A percentile compares a stretch with the other conserved stretches of the same genome.
Conservation (phyloP, 2,329 filamentous ascomycete genomes). For the Ophiostoma piceae region DNA sequence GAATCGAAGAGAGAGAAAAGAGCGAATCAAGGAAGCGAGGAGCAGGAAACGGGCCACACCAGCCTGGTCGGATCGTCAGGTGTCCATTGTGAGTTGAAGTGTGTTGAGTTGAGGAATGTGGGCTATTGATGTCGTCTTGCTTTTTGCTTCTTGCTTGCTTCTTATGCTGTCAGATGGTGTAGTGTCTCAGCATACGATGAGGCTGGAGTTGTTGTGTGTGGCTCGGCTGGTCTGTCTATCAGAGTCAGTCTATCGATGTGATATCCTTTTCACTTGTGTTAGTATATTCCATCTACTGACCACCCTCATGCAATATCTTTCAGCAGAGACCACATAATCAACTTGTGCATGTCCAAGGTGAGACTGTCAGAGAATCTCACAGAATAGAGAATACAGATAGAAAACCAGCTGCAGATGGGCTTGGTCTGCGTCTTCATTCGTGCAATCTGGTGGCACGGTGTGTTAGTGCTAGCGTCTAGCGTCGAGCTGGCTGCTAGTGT, state of each 20-base stretch:
- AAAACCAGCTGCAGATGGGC: neutral
- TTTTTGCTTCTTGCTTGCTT: too few relatives aligned
- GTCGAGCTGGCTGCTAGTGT: neutral
- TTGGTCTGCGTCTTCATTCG: neutral
- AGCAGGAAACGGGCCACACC: neutral
- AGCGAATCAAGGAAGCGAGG: neutral
- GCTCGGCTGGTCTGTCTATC: neutral
- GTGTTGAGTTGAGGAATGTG: neutral
- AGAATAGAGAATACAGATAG: too few relatives aligned
- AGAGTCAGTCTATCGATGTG: too few relatives aligned
- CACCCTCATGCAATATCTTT: too few relatives aligned
- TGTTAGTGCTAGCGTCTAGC: too few relatives aligned
- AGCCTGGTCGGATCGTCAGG: neutral
- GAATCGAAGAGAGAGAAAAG: neutral
- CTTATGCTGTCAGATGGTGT: neutral
- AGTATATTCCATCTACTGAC: too few relatives aligned
- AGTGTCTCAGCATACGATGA: conserved; percentile 1
- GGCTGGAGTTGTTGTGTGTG: neutral
- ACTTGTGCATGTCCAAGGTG: neutral
- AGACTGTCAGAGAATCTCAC: neutral
- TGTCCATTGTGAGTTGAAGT: neutral
- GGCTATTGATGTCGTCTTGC: neutral
- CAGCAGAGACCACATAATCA: neutral
- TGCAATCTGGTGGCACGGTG: neutral
- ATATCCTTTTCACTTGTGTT: too few relatives aligned